Percentiles rank a stretch among this genome's conserved stretches.
These are phyloP conservation scores for Penicillium brasilianum DNA, from an alignment of 2,329 filamentous ascomycete genomes.

Conservation along the genomic window DNA sequence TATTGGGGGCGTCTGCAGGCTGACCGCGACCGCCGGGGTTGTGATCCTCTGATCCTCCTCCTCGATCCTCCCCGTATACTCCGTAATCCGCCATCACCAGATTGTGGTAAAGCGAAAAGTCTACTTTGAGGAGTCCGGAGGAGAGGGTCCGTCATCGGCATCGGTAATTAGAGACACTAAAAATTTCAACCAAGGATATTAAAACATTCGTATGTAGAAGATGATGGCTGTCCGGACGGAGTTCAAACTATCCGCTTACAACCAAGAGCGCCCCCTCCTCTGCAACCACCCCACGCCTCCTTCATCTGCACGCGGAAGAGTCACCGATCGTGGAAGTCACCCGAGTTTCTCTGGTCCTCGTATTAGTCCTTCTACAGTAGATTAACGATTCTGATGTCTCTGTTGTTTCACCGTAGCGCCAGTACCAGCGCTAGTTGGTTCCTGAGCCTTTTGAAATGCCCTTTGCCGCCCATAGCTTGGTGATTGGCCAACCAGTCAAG, in stretches of 20 bases:
- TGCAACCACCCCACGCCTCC: neutral
- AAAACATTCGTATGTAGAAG: neutral
- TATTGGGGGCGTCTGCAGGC: conserved; percentile 30
- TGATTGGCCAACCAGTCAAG: neutral
- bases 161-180: neutral
- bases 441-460: neutral
- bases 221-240: neutral
- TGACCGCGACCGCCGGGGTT: conserved; percentile 24
- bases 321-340: conserved; percentile 28
- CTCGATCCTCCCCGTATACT: neutral
- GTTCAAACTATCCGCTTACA: neutral
- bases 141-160: conserved; percentile 13
- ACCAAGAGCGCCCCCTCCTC: neutral
- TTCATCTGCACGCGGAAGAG: conserved; percentile 23
- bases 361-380: neutral
- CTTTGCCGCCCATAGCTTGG: neutral
- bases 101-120: neutral
- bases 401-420: conserved; percentile 1
- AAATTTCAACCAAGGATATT: neutral
- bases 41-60: conserved; percentile 28
- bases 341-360: conserved; percentile 11
- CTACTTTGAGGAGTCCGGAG: neutral
- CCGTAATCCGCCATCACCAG: neutral
- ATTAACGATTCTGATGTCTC: neutral
- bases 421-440: neutral